Evolutionary conservation across 2,329 filamentous ascomycete species (phyloP).

Genomic region (Purpureocillium lavendulum): DNA sequence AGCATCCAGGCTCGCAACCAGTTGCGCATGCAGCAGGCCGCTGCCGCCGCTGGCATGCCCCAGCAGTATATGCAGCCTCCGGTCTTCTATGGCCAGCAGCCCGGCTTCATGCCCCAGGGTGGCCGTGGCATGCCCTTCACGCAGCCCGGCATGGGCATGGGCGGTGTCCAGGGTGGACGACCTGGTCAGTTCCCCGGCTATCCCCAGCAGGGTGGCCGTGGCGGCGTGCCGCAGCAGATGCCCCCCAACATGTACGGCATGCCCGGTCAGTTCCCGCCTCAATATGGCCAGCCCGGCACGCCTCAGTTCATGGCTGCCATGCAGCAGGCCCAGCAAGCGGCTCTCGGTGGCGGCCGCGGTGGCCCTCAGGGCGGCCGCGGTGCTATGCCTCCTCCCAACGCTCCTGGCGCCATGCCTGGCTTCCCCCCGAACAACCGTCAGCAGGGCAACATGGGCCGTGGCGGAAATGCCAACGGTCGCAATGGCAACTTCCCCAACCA

Average conservation of each 20-base stretch:
- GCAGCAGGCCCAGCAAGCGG: constrained; percentile 63
- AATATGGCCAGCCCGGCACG: constrained; percentile 72
- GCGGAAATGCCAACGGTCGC: constrained; percentile 28
- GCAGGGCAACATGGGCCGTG: constrained; percentile 41
- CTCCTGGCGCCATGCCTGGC: constrained; percentile 40
- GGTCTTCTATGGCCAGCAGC: constrained; percentile 86
- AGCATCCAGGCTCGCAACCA: constrained; percentile 99
- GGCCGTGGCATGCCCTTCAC: constrained; percentile 61
- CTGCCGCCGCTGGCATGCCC: constrained; percentile 81
- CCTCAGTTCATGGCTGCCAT: constrained; percentile 76
- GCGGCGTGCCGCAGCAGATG: constrained; percentile 77
- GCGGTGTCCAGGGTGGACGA: constrained; percentile 69
- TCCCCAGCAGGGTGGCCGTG: constrained; percentile 81
- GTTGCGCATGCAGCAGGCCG: constrained; percentile 95
- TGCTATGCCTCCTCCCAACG: constrained; percentile 65
- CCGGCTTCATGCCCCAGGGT: constrained; percentile 56
- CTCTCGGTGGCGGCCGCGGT: constrained; percentile 52
- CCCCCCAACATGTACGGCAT: constrained; percentile 81
- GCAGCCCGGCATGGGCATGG: constrained; percentile 55
- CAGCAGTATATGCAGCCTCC: constrained; percentile 81
- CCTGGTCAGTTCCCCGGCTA: constrained; percentile 82
- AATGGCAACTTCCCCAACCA: constrained; percentile 37
- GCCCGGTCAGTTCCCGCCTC: constrained; percentile 71
- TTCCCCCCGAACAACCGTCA: constrained; percentile 49
- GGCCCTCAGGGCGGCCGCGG: constrained; percentile 62